Percentiles rank a stretch among this genome's conserved stretches.
These are phyloP conservation scores for Lineolata rhizophorae DNA, from an alignment of 495 filamentous ascomycete genomes.

Conservation along the genomic window DNA sequence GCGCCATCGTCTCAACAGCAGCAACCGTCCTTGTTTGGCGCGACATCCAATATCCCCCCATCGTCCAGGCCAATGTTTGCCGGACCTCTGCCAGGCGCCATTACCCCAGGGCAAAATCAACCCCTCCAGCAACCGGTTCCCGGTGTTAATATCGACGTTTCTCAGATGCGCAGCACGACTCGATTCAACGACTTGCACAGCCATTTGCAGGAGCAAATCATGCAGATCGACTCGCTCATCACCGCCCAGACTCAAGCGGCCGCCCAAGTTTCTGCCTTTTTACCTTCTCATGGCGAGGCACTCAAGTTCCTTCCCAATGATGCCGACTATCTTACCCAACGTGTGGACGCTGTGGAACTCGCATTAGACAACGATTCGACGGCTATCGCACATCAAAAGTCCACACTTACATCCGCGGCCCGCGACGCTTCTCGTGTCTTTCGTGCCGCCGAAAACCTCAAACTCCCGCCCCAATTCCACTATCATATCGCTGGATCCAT, in stretches of 20 bases:
- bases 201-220: constrained; percentile 55
- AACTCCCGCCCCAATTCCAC: constrained; percentile 32
- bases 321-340: constrained; percentile 48
- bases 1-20: no score
- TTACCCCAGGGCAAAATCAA: no score
- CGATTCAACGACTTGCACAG: constrained; percentile 77
- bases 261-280: constrained; percentile 33
- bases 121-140: constrained; percentile 28
- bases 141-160: constrained; percentile 56
- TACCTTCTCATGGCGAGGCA: constrained; percentile 40
- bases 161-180: constrained; percentile 61
- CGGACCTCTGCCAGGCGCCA: constrained; percentile 22
- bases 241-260: constrained; percentile 39
- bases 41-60: no score
- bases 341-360: constrained; percentile 49
- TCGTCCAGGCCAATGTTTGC: no score
- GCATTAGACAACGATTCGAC: constrained; percentile 50
- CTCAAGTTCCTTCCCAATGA: constrained; percentile 47
- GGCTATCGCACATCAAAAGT: constrained; percentile 43
- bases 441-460: constrained; percentile 32
- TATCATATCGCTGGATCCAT: constrained; percentile 19
- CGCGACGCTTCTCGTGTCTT: constrained; percentile 52
- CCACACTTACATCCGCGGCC: constrained; percentile 40
- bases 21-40: no score
- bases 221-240: constrained; percentile 51